These are phyloP conservation scores for Rhodotorula sp. DNA, from an alignment of 1,284 basidiomycete genomes.

Conservation along the genomic window DNA sequence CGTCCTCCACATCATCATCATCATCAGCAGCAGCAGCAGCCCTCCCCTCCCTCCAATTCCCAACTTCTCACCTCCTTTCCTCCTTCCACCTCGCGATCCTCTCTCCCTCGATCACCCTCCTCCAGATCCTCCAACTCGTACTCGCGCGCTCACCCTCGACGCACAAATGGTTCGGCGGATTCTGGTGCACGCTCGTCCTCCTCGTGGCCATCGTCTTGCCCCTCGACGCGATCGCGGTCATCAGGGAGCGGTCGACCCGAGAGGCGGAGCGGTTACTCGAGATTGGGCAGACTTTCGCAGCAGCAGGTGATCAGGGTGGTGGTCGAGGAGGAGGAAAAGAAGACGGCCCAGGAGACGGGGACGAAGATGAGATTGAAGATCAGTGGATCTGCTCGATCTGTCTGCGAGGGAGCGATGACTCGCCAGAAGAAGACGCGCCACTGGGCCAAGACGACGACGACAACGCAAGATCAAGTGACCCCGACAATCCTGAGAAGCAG, in stretches of 20 bases:
- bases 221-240: neutral
- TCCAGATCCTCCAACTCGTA: neutral
- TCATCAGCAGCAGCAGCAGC: neutral
- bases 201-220: neutral
- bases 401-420: slow-evolving; percentile 6
- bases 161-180: neutral
- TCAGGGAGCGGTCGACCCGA: neutral
- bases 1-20: neutral
- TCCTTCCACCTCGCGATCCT: neutral
- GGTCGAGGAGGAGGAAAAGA: too few relatives aligned
- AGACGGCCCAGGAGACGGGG: too few relatives aligned
- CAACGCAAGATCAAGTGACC: neutral
- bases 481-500: neutral
- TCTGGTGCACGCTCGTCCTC: neutral
- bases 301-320: too few relatives aligned
- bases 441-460: neutral
- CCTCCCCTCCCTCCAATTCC: neutral
- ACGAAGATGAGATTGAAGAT: neutral
- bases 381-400: slow-evolving; percentile 11
- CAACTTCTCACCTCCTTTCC: neutral
- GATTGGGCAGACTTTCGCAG: neutral
- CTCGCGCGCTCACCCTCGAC: slow-evolving; percentile 4
- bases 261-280: neutral
- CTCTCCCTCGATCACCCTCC: neutral
- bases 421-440: neutral